These are phyloP conservation scores for Cladosporium phlei DNA, from an alignment of 2,329 filamentous ascomycete species.

Conservation along the genomic window DNA sequence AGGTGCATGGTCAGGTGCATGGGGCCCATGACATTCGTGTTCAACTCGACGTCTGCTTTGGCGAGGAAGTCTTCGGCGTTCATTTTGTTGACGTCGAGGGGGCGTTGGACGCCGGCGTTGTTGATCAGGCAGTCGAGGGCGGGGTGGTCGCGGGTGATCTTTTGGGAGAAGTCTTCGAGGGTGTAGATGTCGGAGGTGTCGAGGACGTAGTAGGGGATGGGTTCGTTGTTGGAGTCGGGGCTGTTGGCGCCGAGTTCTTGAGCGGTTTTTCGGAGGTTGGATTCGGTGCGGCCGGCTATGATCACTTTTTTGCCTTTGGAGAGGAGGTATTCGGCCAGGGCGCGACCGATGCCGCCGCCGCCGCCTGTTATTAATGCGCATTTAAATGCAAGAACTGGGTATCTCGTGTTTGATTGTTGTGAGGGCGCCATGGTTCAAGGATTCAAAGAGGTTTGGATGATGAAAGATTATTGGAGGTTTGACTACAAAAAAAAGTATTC, in stretches of 20 bases:
- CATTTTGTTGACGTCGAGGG: conserved; percentile 43
- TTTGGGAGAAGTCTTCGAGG: conserved; percentile 44
- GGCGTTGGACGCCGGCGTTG: conserved; percentile 56
- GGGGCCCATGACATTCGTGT: conserved; percentile 55
- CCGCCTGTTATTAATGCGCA: conserved; percentile 50
- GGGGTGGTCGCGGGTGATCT: conserved; percentile 46
- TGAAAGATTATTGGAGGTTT: too few species aligned
- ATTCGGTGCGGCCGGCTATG: conserved; percentile 52
- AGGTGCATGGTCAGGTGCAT: conserved; percentile 52
- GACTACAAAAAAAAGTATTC: too few species aligned
- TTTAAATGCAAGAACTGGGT: conserved; percentile 33
- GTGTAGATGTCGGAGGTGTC: conserved; percentile 46
- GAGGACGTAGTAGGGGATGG: conserved; percentile 50
- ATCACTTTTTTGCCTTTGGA: conserved; percentile 48
- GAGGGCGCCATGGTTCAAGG: neutral
- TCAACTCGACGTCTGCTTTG: conserved; percentile 53
- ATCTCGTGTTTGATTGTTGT: conserved; percentile 2
- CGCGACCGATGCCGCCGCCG: conserved; percentile 50
- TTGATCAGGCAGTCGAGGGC: conserved; percentile 56
- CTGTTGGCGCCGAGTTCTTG: conserved; percentile 42
- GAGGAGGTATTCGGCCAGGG: conserved; percentile 45
- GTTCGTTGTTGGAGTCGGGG: too few species aligned
- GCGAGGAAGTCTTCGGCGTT: conserved; percentile 38
- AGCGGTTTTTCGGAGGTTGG: conserved; percentile 44
- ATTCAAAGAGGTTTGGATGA: neutral